Conservation (phyloP, 352 stramenopile species). For the Phytophthora litchii region DNA sequence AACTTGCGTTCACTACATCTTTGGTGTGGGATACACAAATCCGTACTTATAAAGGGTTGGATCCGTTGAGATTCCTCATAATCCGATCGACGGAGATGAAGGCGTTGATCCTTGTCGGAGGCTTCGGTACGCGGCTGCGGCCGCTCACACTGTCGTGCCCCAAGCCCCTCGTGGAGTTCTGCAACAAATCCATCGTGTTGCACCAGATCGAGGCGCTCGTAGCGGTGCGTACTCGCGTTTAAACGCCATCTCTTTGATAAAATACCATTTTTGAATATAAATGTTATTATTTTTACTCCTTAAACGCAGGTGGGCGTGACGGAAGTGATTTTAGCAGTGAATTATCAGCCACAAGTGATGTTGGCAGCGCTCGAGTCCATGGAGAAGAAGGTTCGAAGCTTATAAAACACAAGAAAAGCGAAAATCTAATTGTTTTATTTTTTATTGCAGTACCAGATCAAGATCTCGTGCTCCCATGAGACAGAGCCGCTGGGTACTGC, state of each 20-base stretch:
- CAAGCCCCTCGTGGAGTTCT: constrained; percentile 92
- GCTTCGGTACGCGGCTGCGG: constrained; percentile 90
- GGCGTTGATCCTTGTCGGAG: constrained; percentile 90
- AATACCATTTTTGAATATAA: constrained; percentile 1
- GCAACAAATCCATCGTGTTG: constrained; percentile 91
- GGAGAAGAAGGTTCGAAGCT: constrained; percentile 65
- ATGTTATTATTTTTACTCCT: neutral
- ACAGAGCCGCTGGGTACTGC: constrained; percentile 85
- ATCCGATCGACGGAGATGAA: constrained; percentile 62
- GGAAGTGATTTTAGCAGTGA: constrained; percentile 90
- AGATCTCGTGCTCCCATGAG: constrained; percentile 91
- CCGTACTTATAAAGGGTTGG: neutral
- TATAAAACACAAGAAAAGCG: neutral
- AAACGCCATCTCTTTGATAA: neutral
- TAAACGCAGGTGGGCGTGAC: constrained; percentile 77
- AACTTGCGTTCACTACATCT: no score
- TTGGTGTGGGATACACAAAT: no score
- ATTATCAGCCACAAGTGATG: constrained; percentile 92
- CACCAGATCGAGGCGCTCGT: constrained; percentile 91
- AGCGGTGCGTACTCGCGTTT: constrained; percentile 36
- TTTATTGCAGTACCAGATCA: constrained; percentile 81
- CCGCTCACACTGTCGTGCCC: constrained; percentile 90
- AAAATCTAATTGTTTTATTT: neutral
- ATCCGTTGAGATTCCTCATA: neutral
- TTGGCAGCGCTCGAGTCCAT: constrained; percentile 78